Base-by-base conservation (phyloP, 257 asterid genomes). In the Salvia splendens region DNA sequence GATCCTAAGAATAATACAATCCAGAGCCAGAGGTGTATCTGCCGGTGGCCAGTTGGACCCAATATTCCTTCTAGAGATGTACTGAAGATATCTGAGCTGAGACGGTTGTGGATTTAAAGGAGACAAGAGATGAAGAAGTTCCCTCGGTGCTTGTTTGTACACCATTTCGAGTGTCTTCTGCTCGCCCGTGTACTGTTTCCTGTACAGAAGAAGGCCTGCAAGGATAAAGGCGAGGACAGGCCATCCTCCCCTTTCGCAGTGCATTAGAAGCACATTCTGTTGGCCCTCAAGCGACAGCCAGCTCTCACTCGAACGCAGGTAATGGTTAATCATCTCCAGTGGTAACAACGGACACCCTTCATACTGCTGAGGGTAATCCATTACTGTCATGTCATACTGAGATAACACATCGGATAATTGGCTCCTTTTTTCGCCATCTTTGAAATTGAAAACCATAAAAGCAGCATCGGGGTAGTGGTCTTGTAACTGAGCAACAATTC, bases 171-270 rank as follows among this genome's bases (percentile, higher is more conserved):
- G 96, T 55, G 99, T 91, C 81, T 91, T 94, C 84, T 74, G 95
- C 83, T 94, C 99, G 63, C 97, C 96, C 11, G 74, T 77, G 81
- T 94, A 91, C 79, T 94, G 98, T 68, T 91, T 94, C 68, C 96
- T 77, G 86, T 94, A 94, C 58, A 91, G 68, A 78, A 94, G 98
- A 76, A 94, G 99, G 67, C 96, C 98, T 8, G 99, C 98, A 72
- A 94, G 99, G 96, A 91, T 91, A 55, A 94, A 94, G 8, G 98
- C 98, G 48, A 94, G 96, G 69, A 89, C 92, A 15, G 98, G 95
- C 98, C 99, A 94, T 57, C 99, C 97, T 77, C 99, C 99, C 71
- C 97, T 83, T 80, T 91, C 98, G 47, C 99, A 94, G 75, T 91
- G 96, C 98, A 91, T 87, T 78, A 94, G 75, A 59, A 94, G 91